Evolutionary conservation across 306 rosid species (phyloP), one percentile per base, ranked within the genome.

Genomic region (Castanospermum australe): DNA sequence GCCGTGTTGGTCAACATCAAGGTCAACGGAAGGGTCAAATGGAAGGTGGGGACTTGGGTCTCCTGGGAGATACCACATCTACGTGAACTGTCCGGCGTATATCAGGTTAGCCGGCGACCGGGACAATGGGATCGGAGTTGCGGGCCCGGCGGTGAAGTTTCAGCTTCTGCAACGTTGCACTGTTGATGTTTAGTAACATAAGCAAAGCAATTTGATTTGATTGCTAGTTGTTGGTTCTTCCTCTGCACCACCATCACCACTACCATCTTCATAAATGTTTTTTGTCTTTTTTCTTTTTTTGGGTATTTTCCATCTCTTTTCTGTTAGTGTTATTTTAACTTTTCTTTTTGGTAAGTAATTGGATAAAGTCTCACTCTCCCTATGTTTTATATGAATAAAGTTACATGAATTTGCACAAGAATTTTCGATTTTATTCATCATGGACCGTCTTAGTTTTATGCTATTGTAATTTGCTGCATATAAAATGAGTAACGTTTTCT

Each of bases 31-130:
- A 67, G 65, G 4, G 82, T 94, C 1, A 90, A 83, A 67, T 94
- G 98, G 98, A 89, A 92, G 66, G 98, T 94, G 2, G 97, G 97
- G 2, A 80, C 90, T 9, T 92, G 95, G 95, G 56, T 78, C 44
- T 92, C 98, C 98, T 33, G 89, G 91, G 5, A 82, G 50, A 63
- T 94, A 94, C 62, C 87, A 85, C 20, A 24, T 94, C 35, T 30
- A 83, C 12, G 96, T 84, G 0, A 89, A 76, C 42, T 92, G 98
- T 32, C 96, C 98, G 0, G 94, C 94, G 17, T 87, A 80, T 76
- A 73, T 92, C 7, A 81, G 41, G 22, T 62, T 87, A 18, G 76
- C 78, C 83, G 80, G 79, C 0, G 71, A 73, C 55, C 41, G 9
- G 7, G 33, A 35, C 35, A 32, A 8, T 2, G 64, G 45, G 2